Conservation (phyloP, 1,284 basidiomycete species). For the Chalciporus sp. region DNA sequence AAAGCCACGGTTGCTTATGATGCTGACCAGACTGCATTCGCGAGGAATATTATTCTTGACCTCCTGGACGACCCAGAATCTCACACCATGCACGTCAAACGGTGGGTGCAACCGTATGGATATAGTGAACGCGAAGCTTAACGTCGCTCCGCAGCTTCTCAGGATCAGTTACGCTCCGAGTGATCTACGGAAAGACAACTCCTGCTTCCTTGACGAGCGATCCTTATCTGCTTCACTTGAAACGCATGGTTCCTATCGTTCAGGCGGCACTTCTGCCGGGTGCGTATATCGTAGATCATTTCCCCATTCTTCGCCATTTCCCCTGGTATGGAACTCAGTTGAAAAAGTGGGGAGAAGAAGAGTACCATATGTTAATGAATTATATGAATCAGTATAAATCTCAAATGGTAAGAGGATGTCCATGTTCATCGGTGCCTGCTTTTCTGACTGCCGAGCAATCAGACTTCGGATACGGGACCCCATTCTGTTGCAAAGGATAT, state of each 20-base stretch:
- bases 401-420: slow-evolving; percentile 11
- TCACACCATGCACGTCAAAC: slow-evolving; percentile 35
- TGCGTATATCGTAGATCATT: slow-evolving; percentile 58
- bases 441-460: not conserved
- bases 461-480: slow-evolving; percentile 16
- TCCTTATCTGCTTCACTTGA: slow-evolving; percentile 41
- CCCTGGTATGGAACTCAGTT: slow-evolving; percentile 62
- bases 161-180: slow-evolving; percentile 61
- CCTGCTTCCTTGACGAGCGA: slow-evolving; percentile 51
- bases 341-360: slow-evolving; percentile 55
- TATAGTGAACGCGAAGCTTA: too few relatives aligned
- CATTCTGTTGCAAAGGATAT: slow-evolving; percentile 52
- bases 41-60: slow-evolving; percentile 41
- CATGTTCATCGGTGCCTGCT: too few relatives aligned
- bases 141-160: slow-evolving; percentile 50
- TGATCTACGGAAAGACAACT: slow-evolving; percentile 64
- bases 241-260: slow-evolving; percentile 39
- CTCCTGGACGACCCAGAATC: slow-evolving; percentile 39
- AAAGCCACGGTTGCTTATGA: slow-evolving; percentile 39
- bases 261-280: slow-evolving; percentile 57
- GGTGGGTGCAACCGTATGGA: slow-evolving; percentile 13
- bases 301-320: slow-evolving; percentile 56
- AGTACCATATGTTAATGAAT: slow-evolving; percentile 34
- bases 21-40: slow-evolving; percentile 38
- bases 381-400: slow-evolving; percentile 21